A percentile compares a stretch with the other conserved stretches of the same genome.
Evolutionary conservation across 164 flowering plant genomes (phyloP).

Genomic region (Vitis labrusca): DNA sequence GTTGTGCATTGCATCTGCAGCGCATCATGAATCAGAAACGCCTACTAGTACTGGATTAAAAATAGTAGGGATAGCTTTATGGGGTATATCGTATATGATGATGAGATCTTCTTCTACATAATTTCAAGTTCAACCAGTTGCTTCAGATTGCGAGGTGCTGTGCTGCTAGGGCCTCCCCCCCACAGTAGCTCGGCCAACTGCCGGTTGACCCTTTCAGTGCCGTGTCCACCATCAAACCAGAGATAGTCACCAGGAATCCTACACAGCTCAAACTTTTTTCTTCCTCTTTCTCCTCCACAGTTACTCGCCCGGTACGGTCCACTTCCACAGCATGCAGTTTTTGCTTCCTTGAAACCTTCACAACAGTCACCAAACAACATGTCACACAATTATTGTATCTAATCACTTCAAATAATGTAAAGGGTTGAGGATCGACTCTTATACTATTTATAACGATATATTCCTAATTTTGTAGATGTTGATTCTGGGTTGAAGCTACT

Average conservation of each 20-base stretch:
- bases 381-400: too few relatives aligned
- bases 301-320: conserved; percentile 20
- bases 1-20: too few relatives aligned
- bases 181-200: conserved; percentile 29
- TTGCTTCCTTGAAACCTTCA: conserved; percentile 31
- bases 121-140: too few relatives aligned
- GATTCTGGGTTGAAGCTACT: too few relatives aligned
- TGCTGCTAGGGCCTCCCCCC: conserved; percentile 8
- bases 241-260: conserved; percentile 20
- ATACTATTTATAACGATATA: too few relatives aligned
- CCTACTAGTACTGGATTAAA: too few relatives aligned
- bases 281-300: conserved; percentile 15
- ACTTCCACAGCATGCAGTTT: conserved; percentile 29
- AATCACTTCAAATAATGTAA: too few relatives aligned
- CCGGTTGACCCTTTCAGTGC: conserved; percentile 21
- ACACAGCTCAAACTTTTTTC: conserved; percentile 18
- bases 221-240: conserved; percentile 29
- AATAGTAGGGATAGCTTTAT: too few relatives aligned
- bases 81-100: too few relatives aligned
- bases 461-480: neutral
- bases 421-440: too few relatives aligned
- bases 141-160: conserved; percentile 12
- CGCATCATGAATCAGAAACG: too few relatives aligned
- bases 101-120: too few relatives aligned
- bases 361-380: neutral